phyloP scores from a whole-genome alignment of 2,329 filamentous ascomycete genomes.

The Aureobasidium melanogenum region DNA sequence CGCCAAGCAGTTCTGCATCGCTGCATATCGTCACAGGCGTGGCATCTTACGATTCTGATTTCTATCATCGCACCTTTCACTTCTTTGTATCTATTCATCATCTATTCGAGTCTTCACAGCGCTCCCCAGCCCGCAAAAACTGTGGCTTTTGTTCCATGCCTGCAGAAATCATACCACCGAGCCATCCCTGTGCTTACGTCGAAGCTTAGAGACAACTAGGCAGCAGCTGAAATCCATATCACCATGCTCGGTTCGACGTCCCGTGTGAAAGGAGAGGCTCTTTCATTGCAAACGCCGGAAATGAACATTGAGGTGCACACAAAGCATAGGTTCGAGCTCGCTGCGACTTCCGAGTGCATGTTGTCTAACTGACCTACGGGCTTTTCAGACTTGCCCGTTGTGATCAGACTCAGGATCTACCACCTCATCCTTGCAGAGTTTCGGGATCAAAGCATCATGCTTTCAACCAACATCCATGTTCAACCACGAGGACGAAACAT shows the following conservation, averaged over 20 bases:
- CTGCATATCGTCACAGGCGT: neutral
- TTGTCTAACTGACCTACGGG: neutral
- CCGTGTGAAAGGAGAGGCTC: too few species aligned
- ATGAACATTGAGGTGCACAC: too few species aligned
- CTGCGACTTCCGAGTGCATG: neutral
- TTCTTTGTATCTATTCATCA: slow-evolving; percentile 6
- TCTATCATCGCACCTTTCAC: neutral
- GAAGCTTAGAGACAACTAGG: neutral
- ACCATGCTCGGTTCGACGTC: neutral
- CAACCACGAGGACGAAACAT: neutral
- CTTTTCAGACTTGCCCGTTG: neutral
- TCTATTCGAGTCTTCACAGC: neutral
- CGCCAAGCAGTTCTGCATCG: neutral
- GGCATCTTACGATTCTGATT: neutral
- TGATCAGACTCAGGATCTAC: neutral
- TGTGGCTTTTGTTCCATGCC: neutral
- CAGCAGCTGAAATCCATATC: neutral
- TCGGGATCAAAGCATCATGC: neutral
- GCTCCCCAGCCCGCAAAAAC: neutral
- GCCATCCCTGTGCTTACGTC: neutral
- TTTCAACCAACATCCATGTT: neutral
- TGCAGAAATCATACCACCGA: neutral
- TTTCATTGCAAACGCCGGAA: neutral
- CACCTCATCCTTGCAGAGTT: neutral
- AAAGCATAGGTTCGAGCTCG: neutral